Evolutionary conservation across 2,329 filamentous ascomycete genomes (phyloP), one percentile per base, ranked within the genome.

Genomic region (Huntiella moniliformis): DNA sequence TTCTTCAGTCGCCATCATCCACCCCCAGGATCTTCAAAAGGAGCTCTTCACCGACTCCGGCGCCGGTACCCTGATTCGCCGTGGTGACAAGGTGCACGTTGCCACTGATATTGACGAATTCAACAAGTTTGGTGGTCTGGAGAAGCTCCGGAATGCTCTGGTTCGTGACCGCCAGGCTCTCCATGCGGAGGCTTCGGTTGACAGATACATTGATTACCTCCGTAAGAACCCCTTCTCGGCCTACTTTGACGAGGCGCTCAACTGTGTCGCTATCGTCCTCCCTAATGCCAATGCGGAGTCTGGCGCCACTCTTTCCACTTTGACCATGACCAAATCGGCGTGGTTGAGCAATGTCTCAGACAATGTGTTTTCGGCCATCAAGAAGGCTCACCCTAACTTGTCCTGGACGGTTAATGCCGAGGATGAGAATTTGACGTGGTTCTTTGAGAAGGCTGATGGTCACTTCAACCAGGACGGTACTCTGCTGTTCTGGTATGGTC

Each of bases 351-450:
- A 95, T 58, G 79, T 95, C 32, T 83, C 87, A 28, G 91, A 96
- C 61, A 95, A 96, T 57, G 82, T 96, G 48, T 94, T 96, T 61
- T 76, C 81, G 52, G 81, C 82, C 51, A 82, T 96, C 60, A 92
- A 88, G 70, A 92, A 93, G 63, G 88, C 95, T 58, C 82, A 87
- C 61, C 78, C 86, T 46, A 85, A 81, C 64, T 71, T 96, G 53
- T 82, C 85, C 52, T 98, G 87, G 88, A 93, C 86, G n/a, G 88
- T 95, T 50, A 88, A 83, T 66, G 81, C 87, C 57, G 82, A 92
- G 54, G 87, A 96, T 56, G 88, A 96, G 71, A 95, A 96, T 61
- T 68, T 96, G 55, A 87, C 85, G 8, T 96, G 88, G 91, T 95
- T 96, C 69, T 92, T 93, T 54, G 87, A 94, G 63, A 94, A 94